Conservation (phyloP, 225 moss, liverwort and hornwort genomes). For the Straminergon stramineum region DNA sequence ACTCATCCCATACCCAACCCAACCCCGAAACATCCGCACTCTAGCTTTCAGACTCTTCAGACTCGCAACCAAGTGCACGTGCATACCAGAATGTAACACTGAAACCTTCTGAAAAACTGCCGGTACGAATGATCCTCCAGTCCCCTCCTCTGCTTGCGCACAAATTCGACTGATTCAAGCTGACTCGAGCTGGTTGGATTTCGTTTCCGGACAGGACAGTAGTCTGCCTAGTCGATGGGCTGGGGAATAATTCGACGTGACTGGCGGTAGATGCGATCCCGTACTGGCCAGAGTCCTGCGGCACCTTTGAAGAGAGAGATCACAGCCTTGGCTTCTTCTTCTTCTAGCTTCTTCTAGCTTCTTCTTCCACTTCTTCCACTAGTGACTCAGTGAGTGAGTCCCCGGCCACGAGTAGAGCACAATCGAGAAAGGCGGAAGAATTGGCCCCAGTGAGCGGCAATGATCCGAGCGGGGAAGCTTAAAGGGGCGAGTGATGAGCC, state of each 20-base stretch:
- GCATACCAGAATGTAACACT: constrained; percentile 4
- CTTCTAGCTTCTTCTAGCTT: too few relatives aligned
- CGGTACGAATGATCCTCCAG: not conserved
- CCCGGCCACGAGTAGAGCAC: not conserved
- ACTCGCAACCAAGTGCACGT: not conserved
- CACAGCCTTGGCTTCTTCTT: not conserved
- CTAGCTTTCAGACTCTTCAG: not conserved
- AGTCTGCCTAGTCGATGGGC: not conserved
- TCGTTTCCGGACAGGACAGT: not conserved
- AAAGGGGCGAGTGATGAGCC: not conserved
- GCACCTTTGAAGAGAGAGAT: constrained; percentile 34
- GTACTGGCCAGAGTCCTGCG: not conserved
- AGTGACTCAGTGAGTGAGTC: not conserved
- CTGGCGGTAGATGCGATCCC: constrained; percentile 29
- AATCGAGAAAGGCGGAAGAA: not conserved
- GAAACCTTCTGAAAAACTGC: not conserved
- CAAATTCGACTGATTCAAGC: not conserved
- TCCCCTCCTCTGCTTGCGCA: not conserved
- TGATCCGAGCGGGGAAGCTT: not conserved
- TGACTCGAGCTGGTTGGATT: not conserved
- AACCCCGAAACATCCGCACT: not conserved
- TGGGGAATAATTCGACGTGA: not conserved
- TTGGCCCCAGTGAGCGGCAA: not conserved
- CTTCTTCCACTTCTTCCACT: not conserved
- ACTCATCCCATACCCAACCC: not conserved